Percentiles rank a stretch among this genome's conserved stretches.
phyloP scores from a whole-genome alignment of 1,284 basidiomycete genomes.

The Malassezia sympodialis region DNA sequence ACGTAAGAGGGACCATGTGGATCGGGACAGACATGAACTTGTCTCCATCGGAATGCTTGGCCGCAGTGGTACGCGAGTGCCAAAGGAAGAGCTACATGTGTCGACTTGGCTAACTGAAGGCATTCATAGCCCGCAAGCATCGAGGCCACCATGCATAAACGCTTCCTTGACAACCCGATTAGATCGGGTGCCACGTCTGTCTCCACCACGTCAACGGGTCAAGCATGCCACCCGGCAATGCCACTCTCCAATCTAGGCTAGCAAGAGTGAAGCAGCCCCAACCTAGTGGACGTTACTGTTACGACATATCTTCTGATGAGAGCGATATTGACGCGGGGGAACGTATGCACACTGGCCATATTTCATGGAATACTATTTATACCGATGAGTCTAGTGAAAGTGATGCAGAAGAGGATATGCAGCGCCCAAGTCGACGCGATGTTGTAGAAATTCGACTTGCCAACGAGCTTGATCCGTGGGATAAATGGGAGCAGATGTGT shows the following conservation, averaged over 20 bases:
- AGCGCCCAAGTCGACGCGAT: background rate
- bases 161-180: background rate
- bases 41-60: constrained; percentile 45
- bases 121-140: constrained; percentile 5
- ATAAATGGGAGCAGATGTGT: constrained; percentile 13
- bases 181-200: background rate
- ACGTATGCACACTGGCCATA: too few species aligned
- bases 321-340: background rate
- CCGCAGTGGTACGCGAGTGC: constrained; percentile 45
- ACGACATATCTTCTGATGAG: constrained; percentile 16
- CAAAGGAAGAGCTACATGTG: constrained; percentile 32
- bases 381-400: background rate
- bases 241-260: background rate
- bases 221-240: background rate
- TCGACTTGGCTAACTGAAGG: background rate
- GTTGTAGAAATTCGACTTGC: constrained; percentile 6
- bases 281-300: constrained; percentile 16
- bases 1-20: background rate
- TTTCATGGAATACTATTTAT: background rate
- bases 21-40: constrained; percentile 22
- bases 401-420: background rate
- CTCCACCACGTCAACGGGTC: background rate
- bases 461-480: constrained; percentile 18
- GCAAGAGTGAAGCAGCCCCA: constrained; percentile 1
- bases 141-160: background rate